These are phyloP conservation scores for Exophiala calicioides DNA, from an alignment of 2,329 filamentous ascomycete genomes.

Conservation along the genomic window DNA sequence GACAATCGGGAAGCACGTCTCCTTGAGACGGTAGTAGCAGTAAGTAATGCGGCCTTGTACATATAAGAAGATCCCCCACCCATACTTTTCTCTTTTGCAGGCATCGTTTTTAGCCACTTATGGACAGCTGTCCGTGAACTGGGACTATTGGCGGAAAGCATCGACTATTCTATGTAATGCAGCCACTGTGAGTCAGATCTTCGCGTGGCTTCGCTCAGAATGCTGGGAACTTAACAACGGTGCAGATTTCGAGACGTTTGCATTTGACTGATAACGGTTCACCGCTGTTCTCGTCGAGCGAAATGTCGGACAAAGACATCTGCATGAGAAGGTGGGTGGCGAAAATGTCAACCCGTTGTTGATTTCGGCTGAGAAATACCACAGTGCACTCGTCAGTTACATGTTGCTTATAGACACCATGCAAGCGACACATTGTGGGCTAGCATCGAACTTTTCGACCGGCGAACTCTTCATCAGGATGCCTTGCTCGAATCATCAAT, in stretches of 20 bases:
- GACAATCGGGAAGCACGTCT: slow-evolving; percentile 17
- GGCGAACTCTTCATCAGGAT: slow-evolving; percentile 15
- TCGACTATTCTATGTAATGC: slow-evolving; percentile 9
- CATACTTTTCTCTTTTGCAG: no score
- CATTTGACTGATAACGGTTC: slow-evolving; percentile 17
- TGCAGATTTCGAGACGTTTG: slow-evolving; percentile 15
- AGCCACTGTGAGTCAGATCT: slow-evolving; percentile 13
- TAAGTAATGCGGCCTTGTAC: neutral
- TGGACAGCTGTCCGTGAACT: slow-evolving; percentile 7
- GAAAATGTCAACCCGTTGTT: no score
- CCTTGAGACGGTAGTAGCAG: slow-evolving; percentile 11
- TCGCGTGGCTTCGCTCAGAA: neutral
- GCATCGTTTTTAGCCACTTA: slow-evolving; percentile 8
- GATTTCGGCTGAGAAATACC: no score
- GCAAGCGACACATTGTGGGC: slow-evolving; percentile 8
- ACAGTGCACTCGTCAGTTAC: slow-evolving; percentile 9
- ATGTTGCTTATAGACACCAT: slow-evolving; percentile 11
- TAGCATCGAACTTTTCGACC: slow-evolving; percentile 6
- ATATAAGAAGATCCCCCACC: no score
- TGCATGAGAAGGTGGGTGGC: slow-evolving; percentile 18
- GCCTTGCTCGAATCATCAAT: slow-evolving; percentile 11
- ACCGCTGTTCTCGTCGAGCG: neutral
- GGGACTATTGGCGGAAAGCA: slow-evolving; percentile 6
- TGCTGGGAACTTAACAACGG: neutral
- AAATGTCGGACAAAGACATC: slow-evolving; percentile 10